A percentile compares a stretch with the other conserved stretches of the same genome.
Conservation (phyloP, 2,329 filamentous ascomycete species). For the Xylariomycetidae sp. region DNA sequence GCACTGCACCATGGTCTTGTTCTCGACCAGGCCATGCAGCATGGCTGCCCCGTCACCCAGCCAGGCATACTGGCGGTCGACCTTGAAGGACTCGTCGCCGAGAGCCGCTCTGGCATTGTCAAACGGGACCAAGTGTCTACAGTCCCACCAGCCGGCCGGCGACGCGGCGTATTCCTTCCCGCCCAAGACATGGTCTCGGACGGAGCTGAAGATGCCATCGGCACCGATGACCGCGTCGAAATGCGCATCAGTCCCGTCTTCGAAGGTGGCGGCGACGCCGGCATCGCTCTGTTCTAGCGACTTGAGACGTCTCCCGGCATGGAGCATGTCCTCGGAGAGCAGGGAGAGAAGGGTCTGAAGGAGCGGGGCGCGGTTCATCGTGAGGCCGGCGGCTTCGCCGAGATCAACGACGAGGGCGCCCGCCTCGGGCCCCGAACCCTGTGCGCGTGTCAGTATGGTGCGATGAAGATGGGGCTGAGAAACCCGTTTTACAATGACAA, state of each 20-base stretch:
- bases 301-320: slow-evolving; percentile 10
- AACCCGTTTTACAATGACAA: slow-evolving; percentile 3
- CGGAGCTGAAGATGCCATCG: slow-evolving; percentile 9
- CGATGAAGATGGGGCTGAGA: too few species aligned
- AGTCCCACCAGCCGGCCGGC: slow-evolving; percentile 3
- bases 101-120: slow-evolving; percentile 3
- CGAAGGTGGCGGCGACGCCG: slow-evolving; percentile 5
- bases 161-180: background rate
- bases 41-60: slow-evolving; percentile 5
- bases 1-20: slow-evolving; percentile 8
- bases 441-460: slow-evolving; percentile 1
- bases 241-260: slow-evolving; percentile 1
- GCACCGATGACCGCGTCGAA: slow-evolving; percentile 14
- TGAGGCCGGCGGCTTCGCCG: slow-evolving; percentile 2
- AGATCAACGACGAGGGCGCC: slow-evolving; percentile 2
- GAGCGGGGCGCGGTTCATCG: slow-evolving; percentile 7
- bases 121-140: slow-evolving; percentile 1
- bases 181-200: slow-evolving; percentile 9
- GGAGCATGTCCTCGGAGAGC: slow-evolving; percentile 8
- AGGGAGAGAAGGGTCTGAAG: slow-evolving; percentile 9
- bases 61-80: slow-evolving; percentile 5
- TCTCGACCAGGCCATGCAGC: slow-evolving; percentile 6
- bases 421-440: slow-evolving; percentile 3
- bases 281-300: background rate
- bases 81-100: slow-evolving; percentile 6